Evolutionary conservation across 768 basidiomycete species (phyloP).

Genomic region (Boletus pseudopeckii): DNA sequence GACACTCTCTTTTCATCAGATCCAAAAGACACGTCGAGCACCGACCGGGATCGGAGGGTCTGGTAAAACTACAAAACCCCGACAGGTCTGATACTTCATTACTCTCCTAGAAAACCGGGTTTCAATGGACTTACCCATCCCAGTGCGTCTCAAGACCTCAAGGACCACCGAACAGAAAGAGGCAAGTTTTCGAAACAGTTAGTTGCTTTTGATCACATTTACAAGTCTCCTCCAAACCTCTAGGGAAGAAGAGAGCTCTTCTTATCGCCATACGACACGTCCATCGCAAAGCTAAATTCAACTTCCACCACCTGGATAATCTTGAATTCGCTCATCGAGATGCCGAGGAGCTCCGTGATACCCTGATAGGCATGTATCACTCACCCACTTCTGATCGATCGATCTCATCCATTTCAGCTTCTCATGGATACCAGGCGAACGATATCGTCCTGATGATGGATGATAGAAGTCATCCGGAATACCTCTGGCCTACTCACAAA

Average conservation of each 20-base stretch:
- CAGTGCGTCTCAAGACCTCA: not conserved
- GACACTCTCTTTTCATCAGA: too few relatives aligned
- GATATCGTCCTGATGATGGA: slow-evolving; percentile 48
- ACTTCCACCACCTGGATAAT: not conserved
- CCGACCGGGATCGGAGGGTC: not conserved
- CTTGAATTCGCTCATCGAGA: slow-evolving; percentile 24
- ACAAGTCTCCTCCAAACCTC: not conserved
- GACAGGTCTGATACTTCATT: not conserved
- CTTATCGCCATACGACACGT: slow-evolving; percentile 19
- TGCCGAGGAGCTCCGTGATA: slow-evolving; percentile 6
- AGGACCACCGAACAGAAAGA: not conserved
- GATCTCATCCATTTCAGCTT: slow-evolving; percentile 21
- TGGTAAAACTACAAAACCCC: not conserved
- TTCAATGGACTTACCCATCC: not conserved
- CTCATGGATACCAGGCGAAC: slow-evolving; percentile 37
- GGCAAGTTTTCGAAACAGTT: not conserved
- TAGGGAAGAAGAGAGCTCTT: slow-evolving; percentile 17
- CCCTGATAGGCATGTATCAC: slow-evolving; percentile 15
- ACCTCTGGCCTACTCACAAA: slow-evolving; percentile 38
- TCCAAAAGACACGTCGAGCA: not conserved
- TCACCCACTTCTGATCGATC: not conserved
- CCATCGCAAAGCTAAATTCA: not conserved
- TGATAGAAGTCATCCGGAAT: slow-evolving; percentile 18
- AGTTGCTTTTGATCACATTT: not conserved
- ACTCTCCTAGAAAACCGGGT: not conserved